Evolutionary conservation across 208 protist species (phyloP).

Genomic region (Vickermania spadyakhi): DNA sequence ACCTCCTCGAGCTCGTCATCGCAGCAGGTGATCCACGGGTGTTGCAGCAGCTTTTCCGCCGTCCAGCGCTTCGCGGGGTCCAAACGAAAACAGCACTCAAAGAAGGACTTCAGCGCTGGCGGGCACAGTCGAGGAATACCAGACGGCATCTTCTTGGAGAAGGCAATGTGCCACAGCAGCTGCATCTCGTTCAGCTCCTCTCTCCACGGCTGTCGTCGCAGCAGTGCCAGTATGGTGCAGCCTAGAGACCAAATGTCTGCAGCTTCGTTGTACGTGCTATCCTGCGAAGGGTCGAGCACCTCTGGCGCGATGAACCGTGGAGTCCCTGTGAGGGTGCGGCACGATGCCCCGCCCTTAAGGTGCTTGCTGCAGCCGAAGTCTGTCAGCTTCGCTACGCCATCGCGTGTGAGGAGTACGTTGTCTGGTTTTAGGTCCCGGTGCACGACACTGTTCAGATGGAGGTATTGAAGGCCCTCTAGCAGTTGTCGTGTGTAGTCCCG

Average conservation of each 20-base stretch:
- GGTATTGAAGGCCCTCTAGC: conserved; percentile 27
- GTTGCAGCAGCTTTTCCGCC: conserved; percentile 15
- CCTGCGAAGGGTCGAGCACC: conserved; percentile 4
- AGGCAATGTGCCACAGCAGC: conserved; percentile 25
- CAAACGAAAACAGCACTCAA: conserved; percentile 30
- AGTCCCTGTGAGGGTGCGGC: conserved; percentile 30
- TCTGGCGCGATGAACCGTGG: conserved; percentile 64
- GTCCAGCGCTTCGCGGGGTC: conserved; percentile 19
- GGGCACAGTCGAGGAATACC: conserved; percentile 22
- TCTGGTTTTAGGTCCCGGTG: conserved; percentile 55
- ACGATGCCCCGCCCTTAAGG: conserved; percentile 21
- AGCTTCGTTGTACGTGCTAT: conserved; percentile 32
- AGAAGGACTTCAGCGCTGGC: conserved; percentile 20
- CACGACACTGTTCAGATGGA: conserved; percentile 42
- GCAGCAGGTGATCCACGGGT: background rate
- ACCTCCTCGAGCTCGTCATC: background rate
- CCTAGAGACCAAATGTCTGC: conserved; percentile 79
- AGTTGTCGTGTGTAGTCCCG: background rate
- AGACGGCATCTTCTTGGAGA: conserved; percentile 11
- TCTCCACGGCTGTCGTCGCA: conserved; percentile 22
- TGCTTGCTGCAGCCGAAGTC: conserved; percentile 47
- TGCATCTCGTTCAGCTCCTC: conserved; percentile 16
- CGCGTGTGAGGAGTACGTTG: conserved; percentile 38
- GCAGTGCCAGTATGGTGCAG: conserved; percentile 62
- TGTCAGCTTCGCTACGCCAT: conserved; percentile 42